Conservation (phyloP, 129 eudicot species). For the Calendula officinalis region DNA sequence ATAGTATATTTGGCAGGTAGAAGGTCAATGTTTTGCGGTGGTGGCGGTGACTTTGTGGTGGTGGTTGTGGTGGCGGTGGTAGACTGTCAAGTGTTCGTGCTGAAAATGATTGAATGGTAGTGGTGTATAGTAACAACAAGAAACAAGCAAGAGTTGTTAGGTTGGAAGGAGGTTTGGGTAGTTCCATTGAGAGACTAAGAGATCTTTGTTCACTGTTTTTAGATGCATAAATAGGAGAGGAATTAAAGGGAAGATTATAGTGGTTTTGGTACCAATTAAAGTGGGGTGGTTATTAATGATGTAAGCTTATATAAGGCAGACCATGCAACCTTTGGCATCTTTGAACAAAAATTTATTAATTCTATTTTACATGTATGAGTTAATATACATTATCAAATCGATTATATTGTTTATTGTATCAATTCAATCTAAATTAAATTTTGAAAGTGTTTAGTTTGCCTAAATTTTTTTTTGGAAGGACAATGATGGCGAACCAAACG, state of each 20-base stretch:
- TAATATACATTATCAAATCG: neutral
- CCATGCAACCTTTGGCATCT: conserved; percentile 13
- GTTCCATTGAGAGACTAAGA: conserved; percentile 39
- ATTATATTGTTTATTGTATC: neutral
- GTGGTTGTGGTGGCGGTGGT: conserved; percentile 22
- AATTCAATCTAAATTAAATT: neutral
- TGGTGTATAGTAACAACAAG: conserved; percentile 37
- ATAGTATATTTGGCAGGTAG: conserved; percentile 46
- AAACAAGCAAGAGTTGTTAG: conserved; percentile 30
- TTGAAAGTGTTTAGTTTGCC: neutral
- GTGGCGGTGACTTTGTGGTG: conserved; percentile 15
- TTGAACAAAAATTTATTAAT: neutral
- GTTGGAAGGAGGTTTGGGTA: conserved; percentile 30
- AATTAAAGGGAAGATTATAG: conserved; percentile 12
- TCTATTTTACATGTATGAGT: neutral
- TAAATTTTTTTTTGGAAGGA: neutral
- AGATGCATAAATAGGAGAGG: conserved; percentile 24
- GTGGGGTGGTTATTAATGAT: conserved; percentile 40
- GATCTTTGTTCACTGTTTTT: conserved; percentile 29
- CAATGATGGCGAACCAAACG: too few relatives aligned
- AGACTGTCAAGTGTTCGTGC: conserved; percentile 39
- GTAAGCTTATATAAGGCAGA: conserved; percentile 11
- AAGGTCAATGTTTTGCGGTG: conserved; percentile 35
- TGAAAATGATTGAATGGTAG: conserved; percentile 26
- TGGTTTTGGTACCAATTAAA: conserved; percentile 33